Evolutionary conservation across 176 grass and related monocot genomes (phyloP), one percentile per base, ranked within the genome.

Genomic region (Avena insularis): DNA sequence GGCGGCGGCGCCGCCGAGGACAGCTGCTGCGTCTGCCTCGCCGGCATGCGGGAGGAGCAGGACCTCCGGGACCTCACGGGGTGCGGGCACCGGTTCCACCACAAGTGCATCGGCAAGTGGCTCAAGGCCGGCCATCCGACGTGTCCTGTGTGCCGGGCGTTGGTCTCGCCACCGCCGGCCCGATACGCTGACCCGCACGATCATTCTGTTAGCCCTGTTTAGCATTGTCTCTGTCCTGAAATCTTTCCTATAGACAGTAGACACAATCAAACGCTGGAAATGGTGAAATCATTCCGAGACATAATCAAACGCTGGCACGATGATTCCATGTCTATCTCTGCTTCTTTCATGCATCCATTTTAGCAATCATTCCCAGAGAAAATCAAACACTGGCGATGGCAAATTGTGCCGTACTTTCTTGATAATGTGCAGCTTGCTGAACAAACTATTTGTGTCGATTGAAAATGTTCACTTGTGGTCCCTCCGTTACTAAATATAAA

Each of bases 91-190:
- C 20, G 79, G 13, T 97, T 97, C 91, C 94, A 97, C 81, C 68
- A 59, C 12, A 87, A 90, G 55, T 97, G 92, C 81, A 89, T 97
- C 61, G 94, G 85, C 56, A 89, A 86, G 74, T 97, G 94, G 94
- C 86, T 97, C 82, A 88, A 80, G 50, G 85, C 89, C 13, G 73
- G 73, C 20, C 92, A 92, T 59, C 79, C 57, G 49, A 94, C 92
- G 0, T 97, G 94, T 77, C 94, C 90, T 0, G 79, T 97, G 10
- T 97, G 94, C 70, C 87, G 94, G 10, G 67, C 91, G 14, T 48
- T 84, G 7, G 86, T 85, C 81, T 57, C 29, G 86, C 85, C 72
- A 33, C 82, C 65, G 82, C 67, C 79, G 58, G 38, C 62, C 65
- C 50, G 9, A n/a, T 51, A 12, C 55, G 8, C 16, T 7, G 84